phyloP scores from a whole-genome alignment of 345 rosid species.

The Ceriops tagal region DNA sequence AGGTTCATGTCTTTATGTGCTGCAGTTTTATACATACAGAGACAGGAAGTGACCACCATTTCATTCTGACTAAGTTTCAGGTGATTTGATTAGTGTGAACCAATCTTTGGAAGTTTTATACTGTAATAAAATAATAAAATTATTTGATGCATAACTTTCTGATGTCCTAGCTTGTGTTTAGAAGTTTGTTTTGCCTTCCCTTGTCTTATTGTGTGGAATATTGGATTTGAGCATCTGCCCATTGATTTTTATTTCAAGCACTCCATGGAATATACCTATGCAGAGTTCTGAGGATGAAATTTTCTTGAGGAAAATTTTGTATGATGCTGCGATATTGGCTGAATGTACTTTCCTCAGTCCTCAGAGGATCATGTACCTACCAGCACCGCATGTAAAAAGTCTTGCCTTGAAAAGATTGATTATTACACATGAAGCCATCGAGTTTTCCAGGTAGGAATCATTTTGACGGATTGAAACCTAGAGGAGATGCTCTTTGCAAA shows the following conservation, averaged over 20 bases:
- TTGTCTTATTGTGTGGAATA: not conserved
- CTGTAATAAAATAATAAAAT: no score
- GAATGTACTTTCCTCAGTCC: slow-evolving; percentile 48
- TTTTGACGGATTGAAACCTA: slow-evolving; percentile 4
- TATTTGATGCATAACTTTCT: no score
- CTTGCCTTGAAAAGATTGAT: slow-evolving; percentile 47
- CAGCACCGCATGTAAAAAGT: slow-evolving; percentile 27
- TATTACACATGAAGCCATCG: slow-evolving; percentile 45
- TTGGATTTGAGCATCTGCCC: not conserved
- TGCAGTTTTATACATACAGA: no score
- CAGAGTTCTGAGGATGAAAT: slow-evolving; percentile 45
- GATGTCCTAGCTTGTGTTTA: no score
- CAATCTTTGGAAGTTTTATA: no score
- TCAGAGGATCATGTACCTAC: slow-evolving; percentile 21
- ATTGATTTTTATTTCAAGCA: not conserved
- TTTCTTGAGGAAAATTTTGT: slow-evolving; percentile 39
- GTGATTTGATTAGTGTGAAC: no score
- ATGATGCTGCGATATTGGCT: slow-evolving; percentile 46
- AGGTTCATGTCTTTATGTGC: no score
- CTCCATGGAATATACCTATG: slow-evolving; percentile 9
- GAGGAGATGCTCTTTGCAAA: not conserved
- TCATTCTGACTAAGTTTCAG: no score
- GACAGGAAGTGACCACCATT: no score
- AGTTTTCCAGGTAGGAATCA: slow-evolving; percentile 41
- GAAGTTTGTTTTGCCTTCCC: not conserved